These are phyloP conservation scores for Cardiospermum halicacabum DNA, from an alignment of 345 rosid genomes.

Conservation along the genomic window DNA sequence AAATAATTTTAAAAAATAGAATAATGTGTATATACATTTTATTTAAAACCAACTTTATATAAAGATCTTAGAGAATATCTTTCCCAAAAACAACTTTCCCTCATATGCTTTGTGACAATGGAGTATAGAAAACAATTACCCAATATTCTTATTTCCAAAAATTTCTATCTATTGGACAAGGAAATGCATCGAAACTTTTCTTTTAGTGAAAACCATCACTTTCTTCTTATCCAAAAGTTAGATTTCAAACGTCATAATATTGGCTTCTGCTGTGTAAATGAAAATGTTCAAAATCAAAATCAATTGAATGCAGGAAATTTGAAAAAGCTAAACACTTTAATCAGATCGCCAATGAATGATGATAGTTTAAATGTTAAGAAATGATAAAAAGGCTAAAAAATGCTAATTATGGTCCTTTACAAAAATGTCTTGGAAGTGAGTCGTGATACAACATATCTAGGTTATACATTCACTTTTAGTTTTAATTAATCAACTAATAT, in stretches of 20 bases:
- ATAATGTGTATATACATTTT: no score
- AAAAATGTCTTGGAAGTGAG: not conserved
- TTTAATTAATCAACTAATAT: not conserved
- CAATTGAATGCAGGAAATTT: not conserved
- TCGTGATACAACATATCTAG: not conserved
- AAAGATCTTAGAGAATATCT: no score
- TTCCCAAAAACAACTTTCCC: no score
- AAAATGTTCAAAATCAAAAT: not conserved
- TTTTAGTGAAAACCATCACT: not conserved
- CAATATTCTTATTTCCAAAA: not conserved
- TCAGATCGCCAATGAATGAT: not conserved
- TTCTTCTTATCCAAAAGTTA: not conserved
- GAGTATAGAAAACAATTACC: no score
- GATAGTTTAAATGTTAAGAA: slow-evolving; percentile 5
- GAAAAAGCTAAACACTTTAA: not conserved
- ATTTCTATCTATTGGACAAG: not conserved
- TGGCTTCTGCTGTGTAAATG: not conserved
- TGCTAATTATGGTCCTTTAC: not conserved
- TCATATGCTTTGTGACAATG: not conserved
- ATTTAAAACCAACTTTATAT: no score
- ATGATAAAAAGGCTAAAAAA: not conserved
- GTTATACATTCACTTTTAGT: not conserved
- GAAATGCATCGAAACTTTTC: slow-evolving; percentile 30
- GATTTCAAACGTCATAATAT: no score
- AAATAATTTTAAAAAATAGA: no score